Evolutionary conservation across 2,329 filamentous ascomycete genomes (phyloP).

Genomic region (Fusarium phyllophilum): DNA sequence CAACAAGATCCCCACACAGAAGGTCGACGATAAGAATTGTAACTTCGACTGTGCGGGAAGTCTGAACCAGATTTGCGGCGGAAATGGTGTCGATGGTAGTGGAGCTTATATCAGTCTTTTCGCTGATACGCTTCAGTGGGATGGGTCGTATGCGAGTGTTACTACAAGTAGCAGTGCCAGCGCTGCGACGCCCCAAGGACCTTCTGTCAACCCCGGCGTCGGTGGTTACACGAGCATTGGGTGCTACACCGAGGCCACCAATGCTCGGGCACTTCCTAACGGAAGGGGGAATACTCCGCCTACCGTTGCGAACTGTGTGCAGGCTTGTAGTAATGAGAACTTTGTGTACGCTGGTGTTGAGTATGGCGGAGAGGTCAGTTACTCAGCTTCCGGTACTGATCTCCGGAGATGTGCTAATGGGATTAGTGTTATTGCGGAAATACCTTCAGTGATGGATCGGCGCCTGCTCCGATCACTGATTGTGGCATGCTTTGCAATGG

Average conservation of each 20-base stretch:
- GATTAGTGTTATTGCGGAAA: slow-evolving; percentile 52
- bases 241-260: slow-evolving; percentile 51
- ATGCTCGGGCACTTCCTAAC: slow-evolving; percentile 48
- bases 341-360: slow-evolving; percentile 51
- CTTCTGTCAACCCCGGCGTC: slow-evolving; percentile 52
- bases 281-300: slow-evolving; percentile 35
- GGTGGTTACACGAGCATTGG: slow-evolving; percentile 50
- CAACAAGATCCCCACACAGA: slow-evolving; percentile 55
- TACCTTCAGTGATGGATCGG: slow-evolving; percentile 40
- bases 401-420: not conserved
- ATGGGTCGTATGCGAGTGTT: slow-evolving; percentile 14
- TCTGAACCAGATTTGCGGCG: slow-evolving; percentile 63
- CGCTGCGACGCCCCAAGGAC: slow-evolving; percentile 13
- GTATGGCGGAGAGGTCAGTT: slow-evolving; percentile 54
- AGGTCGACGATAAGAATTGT: slow-evolving; percentile 59
- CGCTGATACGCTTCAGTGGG: slow-evolving; percentile 48
- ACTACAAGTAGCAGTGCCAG: not conserved
- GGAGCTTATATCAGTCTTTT: slow-evolving; percentile 61
- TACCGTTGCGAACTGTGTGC: slow-evolving; percentile 49
- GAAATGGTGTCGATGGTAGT: slow-evolving; percentile 53
- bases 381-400: no score
- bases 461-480: slow-evolving; percentile 44
- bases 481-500: slow-evolving; percentile 51
- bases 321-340: slow-evolving; percentile 43
- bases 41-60: slow-evolving; percentile 62